Base-by-base conservation (phyloP, 192 early-diverging fungal species). In the Lobulomyces angularis region DNA sequence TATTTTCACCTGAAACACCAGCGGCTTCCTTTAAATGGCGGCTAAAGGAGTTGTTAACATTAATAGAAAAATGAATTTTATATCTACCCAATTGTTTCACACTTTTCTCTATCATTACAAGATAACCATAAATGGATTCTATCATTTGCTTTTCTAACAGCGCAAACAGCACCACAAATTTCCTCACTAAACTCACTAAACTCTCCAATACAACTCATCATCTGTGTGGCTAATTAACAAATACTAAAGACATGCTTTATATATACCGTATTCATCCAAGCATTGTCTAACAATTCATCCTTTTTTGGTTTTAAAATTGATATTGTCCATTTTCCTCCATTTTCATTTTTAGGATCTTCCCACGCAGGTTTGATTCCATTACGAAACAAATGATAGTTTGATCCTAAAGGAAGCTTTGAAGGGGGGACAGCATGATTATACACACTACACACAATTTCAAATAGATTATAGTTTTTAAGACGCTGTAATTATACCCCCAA, bases 341-440 rank as follows among this genome's bases (percentile, higher is more conserved):
- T 64, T 30, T 62, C 71, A 74, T 97, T 97, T 28, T 64, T 75
- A 8, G 78, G 59, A 51, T 97, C 90, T 64, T 97, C 93, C 90
- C 93, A 93, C 76, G 81, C 79, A 6, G 90, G 93, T 57, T 78
- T 74, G 43, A 94, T 66, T 16, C 88, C 89, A 35, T 82, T 64
- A 64, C 89, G 86, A 73, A 97, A 97, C 42, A 96, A 51, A 44
- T 92, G 89, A 58, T 89, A 94, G 69, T 97, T 93, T 35, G 86
- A 76, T 33, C 79, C 83, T 40, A 68, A 58, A 12, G 73, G 63
- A 37, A 91, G 61, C 21, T 83, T 73, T 18, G 69, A 69, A 2
- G 83, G 74, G 43, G 77, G 79, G 41, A 81, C 64, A 34, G 92
- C 71, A 54, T 86, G 86, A 77, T 91, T 91, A 69, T 82, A 83